phyloP scores from a whole-genome alignment of 2,329 filamentous ascomycete genomes.

The Phialocephala subalpina region DNA sequence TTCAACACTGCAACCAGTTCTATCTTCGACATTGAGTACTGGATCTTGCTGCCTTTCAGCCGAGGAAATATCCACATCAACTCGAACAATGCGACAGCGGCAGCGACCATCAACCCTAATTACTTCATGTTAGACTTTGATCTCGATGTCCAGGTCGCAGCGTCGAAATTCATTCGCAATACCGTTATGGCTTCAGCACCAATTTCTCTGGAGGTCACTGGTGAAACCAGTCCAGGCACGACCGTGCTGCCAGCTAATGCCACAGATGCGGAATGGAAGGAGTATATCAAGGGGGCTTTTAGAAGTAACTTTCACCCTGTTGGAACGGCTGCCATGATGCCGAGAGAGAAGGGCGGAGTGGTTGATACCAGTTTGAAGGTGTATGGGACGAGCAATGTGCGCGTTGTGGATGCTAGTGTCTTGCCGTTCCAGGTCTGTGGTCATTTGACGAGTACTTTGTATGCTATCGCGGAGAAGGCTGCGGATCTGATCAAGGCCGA shows the following conservation, averaged over 20 bases:
- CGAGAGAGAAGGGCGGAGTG: constrained; percentile 12
- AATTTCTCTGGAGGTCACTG: constrained; percentile 17
- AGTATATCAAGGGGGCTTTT: not conserved
- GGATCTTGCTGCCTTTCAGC: constrained; percentile 49
- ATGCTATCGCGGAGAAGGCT: constrained; percentile 17
- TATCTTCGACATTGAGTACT: constrained; percentile 48
- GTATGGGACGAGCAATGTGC: constrained; percentile 9
- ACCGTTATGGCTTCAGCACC: constrained; percentile 30
- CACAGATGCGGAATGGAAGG: constrained; percentile 9
- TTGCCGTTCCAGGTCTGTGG: constrained; percentile 3
- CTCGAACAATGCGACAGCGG: constrained; percentile 40
- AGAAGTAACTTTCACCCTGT: constrained; percentile 13
- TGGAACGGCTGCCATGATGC: constrained; percentile 14
- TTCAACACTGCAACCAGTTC: constrained; percentile 45
- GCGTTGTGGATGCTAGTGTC: constrained; percentile 11
- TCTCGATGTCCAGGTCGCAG: constrained; percentile 44
- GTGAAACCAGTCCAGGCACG: constrained; percentile 31
- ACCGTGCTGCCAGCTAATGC: constrained; percentile 41
- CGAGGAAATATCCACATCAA: constrained; percentile 52
- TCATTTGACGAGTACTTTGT: constrained; percentile 1
- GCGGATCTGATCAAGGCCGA: constrained; percentile 11
- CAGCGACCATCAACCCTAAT: constrained; percentile 48
- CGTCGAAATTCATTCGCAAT: constrained; percentile 40
- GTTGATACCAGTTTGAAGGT: constrained; percentile 16
- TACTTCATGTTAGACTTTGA: constrained; percentile 52